Evolutionary conservation across 2,329 filamentous ascomycete genomes (phyloP), one percentile per base, ranked within the genome.

Genomic region (Ophiocordyceps robertsii): DNA sequence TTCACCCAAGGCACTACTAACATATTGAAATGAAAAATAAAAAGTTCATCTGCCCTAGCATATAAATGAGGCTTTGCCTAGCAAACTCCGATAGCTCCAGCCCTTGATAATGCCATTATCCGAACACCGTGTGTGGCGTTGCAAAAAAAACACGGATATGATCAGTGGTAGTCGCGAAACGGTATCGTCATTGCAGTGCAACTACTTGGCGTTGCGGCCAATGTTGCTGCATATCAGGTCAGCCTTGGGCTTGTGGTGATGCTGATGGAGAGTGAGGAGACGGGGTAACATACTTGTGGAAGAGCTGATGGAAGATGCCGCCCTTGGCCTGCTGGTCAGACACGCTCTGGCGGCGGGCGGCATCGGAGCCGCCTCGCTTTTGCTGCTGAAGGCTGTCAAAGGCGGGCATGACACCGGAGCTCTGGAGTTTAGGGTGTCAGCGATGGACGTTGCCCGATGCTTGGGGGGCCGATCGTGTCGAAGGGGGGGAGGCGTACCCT

Each of bases 241-340:
- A 38, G 37, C 21, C 9, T 12, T 13, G 7, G 3, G 11, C 31
- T 2, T 17, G 6, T 9, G 19, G 38, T 6, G 16, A 8, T 17
- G 12, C 17, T 9, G 16, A 29, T 12, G 19, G 5, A 12, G 12
- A 12, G 5, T 39, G 2, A 10, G 21, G 21, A 6, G 33, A 39
- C 10, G 17, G 29, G 27, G 38, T 36, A 12, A 53, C 70, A 42
- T 57, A 77, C 73, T 68, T 75, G 50, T 75, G 66, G 69, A 75
- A 78, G 61, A 76, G 66, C 47, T 67, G 63, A 42, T 69, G 70
- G 41, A 77, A 60, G 47, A 77, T 58, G 35, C 73, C 73, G 1
- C 65, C 53, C 40, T 63, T 57, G 13, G 63, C 63, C 45, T 66
- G 65, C 53, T 77, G 73, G 44, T 78, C 74, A 29, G 63, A 64